Evolutionary conservation across 2,329 filamentous ascomycete genomes (phyloP).

Genomic region (Periglandula ipomoeae): DNA sequence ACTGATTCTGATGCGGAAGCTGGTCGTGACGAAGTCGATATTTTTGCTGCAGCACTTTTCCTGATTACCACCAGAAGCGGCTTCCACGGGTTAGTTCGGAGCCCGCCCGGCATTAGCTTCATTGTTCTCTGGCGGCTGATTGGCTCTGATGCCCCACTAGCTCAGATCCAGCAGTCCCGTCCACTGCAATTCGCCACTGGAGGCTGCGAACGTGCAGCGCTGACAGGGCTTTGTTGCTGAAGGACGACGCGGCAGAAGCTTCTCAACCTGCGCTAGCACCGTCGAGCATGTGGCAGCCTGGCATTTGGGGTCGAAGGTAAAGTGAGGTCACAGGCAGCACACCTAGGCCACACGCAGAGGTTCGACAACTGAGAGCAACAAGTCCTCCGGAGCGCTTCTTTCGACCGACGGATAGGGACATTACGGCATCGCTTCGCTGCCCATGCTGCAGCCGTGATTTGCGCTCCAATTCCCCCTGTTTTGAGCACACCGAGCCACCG

Average conservation of each 20-base stretch:
- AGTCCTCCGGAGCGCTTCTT: too few relatives aligned
- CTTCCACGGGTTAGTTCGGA: slow-evolving; percentile 8
- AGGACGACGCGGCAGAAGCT: too few relatives aligned
- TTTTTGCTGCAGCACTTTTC: slow-evolving; percentile 12
- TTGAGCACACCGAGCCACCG: not conserved
- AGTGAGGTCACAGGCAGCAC: too few relatives aligned
- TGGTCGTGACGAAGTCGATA: slow-evolving; percentile 6
- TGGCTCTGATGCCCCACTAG: not conserved
- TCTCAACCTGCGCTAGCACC: too few relatives aligned
- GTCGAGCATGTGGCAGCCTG: too few relatives aligned
- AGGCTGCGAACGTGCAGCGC: not conserved
- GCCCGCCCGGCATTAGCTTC: slow-evolving; percentile 4
- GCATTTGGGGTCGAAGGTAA: too few relatives aligned
- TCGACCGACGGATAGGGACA: too few relatives aligned
- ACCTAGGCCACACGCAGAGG: too few relatives aligned
- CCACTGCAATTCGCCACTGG: not conserved
- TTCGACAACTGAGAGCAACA: too few relatives aligned
- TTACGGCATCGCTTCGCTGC: too few relatives aligned
- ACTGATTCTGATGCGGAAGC: not conserved
- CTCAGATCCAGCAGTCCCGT: not conserved
- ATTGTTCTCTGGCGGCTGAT: not conserved
- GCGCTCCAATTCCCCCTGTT: not conserved
- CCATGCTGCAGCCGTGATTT: too few relatives aligned
- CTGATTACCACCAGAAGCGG: not conserved
- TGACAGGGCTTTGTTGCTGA: not conserved